Conservation (phyloP, 805 yeast genomes). For the Candida hungchunana region DNA sequence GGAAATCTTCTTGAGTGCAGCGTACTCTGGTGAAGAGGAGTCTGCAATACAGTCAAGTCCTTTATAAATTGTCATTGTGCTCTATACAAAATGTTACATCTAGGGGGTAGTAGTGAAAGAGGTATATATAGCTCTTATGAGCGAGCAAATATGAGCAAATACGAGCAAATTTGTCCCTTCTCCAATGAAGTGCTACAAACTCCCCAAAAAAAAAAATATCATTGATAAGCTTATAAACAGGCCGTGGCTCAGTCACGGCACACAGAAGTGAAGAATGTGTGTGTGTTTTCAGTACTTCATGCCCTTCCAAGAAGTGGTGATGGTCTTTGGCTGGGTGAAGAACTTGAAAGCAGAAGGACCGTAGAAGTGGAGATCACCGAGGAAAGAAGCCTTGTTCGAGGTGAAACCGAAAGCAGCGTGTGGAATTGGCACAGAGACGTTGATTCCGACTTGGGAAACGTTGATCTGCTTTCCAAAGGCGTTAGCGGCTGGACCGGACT, state of each 20-base stretch:
- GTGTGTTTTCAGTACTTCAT: slow-evolving; percentile 23
- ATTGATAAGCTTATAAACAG: too few relatives aligned
- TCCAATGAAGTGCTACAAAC: too few relatives aligned
- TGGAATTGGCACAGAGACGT: slow-evolving; percentile 78
- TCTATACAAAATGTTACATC: too few relatives aligned
- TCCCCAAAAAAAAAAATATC: too few relatives aligned
- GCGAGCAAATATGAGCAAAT: too few relatives aligned
- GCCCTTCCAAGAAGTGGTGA: slow-evolving; percentile 61
- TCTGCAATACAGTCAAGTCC: slow-evolving; percentile 22
- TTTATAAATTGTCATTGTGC: slow-evolving; percentile 7
- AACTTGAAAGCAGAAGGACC: slow-evolving; percentile 71
- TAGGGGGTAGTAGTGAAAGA: too few relatives aligned
- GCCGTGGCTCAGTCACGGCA: too few relatives aligned
- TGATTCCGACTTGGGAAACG: slow-evolving; percentile 74
- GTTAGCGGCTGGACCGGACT: slow-evolving; percentile 64
- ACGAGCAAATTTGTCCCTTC: too few relatives aligned
- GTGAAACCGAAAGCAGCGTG: slow-evolving; percentile 80
- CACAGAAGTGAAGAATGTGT: too few relatives aligned
- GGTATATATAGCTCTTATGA: too few relatives aligned
- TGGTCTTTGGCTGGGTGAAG: slow-evolving; percentile 74
- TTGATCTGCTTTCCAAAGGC: slow-evolving; percentile 62
- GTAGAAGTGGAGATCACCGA: slow-evolving; percentile 78
- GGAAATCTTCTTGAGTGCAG: slow-evolving; percentile 5
- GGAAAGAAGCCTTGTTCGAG: slow-evolving; percentile 71
- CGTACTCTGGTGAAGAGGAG: slow-evolving; percentile 4